Evolutionary conservation across 2,329 filamentous ascomycete genomes (phyloP).

Genomic region (Proliferodiscus dingleyae): DNA sequence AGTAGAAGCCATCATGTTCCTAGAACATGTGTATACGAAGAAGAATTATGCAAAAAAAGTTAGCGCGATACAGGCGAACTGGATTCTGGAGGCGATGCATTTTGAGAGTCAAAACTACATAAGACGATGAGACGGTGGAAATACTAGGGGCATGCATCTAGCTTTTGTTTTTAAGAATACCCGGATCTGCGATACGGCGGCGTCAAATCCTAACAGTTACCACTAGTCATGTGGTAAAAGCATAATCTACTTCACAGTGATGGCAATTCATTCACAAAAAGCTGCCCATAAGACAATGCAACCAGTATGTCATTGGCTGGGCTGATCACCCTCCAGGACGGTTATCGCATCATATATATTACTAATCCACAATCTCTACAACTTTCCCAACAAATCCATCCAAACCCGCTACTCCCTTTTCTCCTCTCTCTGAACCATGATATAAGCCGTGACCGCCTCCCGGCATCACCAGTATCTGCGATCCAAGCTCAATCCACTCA

Average conservation of each 20-base stretch:
- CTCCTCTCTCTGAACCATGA: conserved; percentile 49
- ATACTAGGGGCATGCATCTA: background rate
- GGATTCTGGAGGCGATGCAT: conserved; percentile 41
- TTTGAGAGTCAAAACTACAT: conserved; percentile 5
- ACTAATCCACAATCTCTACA: conserved; percentile 54
- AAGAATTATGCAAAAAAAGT: conserved; percentile 66
- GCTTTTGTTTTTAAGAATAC: conserved; percentile 2
- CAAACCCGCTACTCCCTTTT: conserved; percentile 53
- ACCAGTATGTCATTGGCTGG: no score
- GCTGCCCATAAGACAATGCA: no score
- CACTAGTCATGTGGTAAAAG: no score
- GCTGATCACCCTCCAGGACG: no score
- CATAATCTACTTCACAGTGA: no score
- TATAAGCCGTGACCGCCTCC: conserved; percentile 58
- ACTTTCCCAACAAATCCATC: conserved; percentile 70
- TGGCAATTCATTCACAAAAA: no score
- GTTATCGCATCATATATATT: background rate
- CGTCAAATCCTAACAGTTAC: no score
- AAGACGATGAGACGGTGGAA: background rate
- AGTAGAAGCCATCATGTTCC: conserved; percentile 62
- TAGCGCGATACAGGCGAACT: conserved; percentile 54
- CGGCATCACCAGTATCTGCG: conserved; percentile 66
- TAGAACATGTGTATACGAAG: conserved; percentile 62
- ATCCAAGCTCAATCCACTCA: conserved; percentile 70
- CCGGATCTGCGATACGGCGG: background rate